Base-by-base conservation (phyloP, 2,329 filamentous ascomycete species). In the Nemania sp. region DNA sequence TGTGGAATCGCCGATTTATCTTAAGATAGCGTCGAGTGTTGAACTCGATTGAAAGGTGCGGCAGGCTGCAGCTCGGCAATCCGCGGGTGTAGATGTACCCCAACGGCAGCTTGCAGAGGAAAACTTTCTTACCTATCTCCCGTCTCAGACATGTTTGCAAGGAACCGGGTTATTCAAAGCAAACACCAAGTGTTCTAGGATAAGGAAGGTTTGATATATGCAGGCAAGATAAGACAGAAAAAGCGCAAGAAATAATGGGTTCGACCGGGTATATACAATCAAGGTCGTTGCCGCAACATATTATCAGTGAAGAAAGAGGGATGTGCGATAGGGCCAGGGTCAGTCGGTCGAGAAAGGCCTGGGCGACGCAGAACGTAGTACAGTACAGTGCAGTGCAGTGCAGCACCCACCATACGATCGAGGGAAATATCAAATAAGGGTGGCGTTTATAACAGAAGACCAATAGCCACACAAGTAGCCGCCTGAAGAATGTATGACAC, bases 121-220 rank as follows among this genome's bases (percentile, higher is more conserved):
- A 24, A 57, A 27, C 38, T 43, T 56, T 73, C 77, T 72, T 77
- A 81, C 79, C 76, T 79, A 41, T 80, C 78, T 66, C 78, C 77
- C 59, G 74, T 69, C 35, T 81, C 79, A 59, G 79, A 80, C 79
- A 81, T 81, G 68, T 67, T 76, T 73, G 56, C 61, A 56, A 57
- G 57, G 61, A 66, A 64, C 49, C 47, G 54, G 43, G 47, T 41
- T 64, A 38, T 32, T 41, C 52, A 22, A 24, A 2, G 29, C 47
- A 35, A 32, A 49, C 52, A 1, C 27, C 43, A 32, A 24, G 47
- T 41, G 43, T 54, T 38, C 24, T 10, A 29, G n/a, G 52, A 63
- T 35, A 35, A 8, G 10, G 53, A 41, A 18, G 18, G 59, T 7
- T 43, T n/a, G 24, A 13, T 32, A 45, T 26, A 55, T 15, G 32